Conservation (phyloP, 2,329 filamentous ascomycete genomes). For the Colletotrichum horii region DNA sequence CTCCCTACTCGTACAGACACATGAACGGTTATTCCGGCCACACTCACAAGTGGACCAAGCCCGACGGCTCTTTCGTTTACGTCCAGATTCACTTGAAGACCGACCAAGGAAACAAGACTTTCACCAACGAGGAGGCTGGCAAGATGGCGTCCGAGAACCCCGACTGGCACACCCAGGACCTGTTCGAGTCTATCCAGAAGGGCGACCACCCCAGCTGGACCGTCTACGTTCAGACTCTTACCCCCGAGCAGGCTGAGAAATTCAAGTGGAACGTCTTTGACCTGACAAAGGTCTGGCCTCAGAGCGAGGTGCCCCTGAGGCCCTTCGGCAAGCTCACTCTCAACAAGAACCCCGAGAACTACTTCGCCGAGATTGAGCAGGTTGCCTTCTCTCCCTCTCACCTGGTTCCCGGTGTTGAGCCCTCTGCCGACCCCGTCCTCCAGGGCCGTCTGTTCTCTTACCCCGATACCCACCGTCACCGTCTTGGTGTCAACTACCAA, state of each 20-base stretch:
- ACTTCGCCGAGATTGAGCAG: constrained; percentile 74
- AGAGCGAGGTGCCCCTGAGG: constrained; percentile 64
- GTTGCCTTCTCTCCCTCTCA: constrained; percentile 69
- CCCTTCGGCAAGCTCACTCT: constrained; percentile 67
- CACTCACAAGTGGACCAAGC: constrained; percentile 68
- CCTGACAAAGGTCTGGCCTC: constrained; percentile 73
- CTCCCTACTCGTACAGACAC: constrained; percentile 67
- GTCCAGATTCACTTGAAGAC: constrained; percentile 69
- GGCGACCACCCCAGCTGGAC: constrained; percentile 69
- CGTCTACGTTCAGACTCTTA: constrained; percentile 67
- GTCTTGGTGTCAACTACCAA: constrained; percentile 68
- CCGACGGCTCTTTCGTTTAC: constrained; percentile 70
- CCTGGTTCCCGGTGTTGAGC: constrained; percentile 67
- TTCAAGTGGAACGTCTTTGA: constrained; percentile 71
- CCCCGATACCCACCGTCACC: constrained; percentile 67
- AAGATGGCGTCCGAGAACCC: constrained; percentile 62
- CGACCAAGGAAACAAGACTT: constrained; percentile 65
- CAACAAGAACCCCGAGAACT: constrained; percentile 70
- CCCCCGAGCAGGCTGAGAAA: constrained; percentile 64
- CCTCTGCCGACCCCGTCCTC: constrained; percentile 66
- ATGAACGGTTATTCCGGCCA: constrained; percentile 74
- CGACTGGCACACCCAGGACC: constrained; percentile 67
- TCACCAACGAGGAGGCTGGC: constrained; percentile 62
- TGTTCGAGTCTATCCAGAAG: constrained; percentile 66
- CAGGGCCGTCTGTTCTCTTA: constrained; percentile 67